Conservation (phyloP, 257 asterid genomes). For the Capsicum chinense region DNA sequence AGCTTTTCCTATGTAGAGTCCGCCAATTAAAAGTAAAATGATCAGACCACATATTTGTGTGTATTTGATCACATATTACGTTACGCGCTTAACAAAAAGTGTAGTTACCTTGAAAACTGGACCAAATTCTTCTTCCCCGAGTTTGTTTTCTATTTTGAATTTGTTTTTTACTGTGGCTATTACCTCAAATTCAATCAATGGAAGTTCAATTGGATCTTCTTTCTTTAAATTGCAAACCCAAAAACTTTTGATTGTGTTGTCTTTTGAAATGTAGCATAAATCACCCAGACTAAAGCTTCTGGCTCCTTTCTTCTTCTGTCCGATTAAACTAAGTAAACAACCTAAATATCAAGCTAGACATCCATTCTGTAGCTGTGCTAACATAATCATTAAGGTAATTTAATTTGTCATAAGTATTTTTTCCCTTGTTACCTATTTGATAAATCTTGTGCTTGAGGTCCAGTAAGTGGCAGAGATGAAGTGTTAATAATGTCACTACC, state of each 20-base stretch:
- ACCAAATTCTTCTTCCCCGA: slow-evolving; percentile 44
- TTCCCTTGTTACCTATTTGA: slow-evolving; percentile 19
- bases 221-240: slow-evolving; percentile 11
- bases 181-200: slow-evolving; percentile 31
- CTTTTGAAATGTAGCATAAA: slow-evolving; percentile 22
- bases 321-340: background rate
- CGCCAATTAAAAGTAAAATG: background rate
- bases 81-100: background rate
- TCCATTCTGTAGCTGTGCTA: background rate
- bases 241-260: slow-evolving; percentile 18
- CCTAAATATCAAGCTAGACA: background rate
- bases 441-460: slow-evolving; percentile 1
- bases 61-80: background rate
- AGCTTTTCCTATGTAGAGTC: slow-evolving; percentile 33
- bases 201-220: slow-evolving; percentile 32
- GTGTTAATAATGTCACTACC: too few species aligned
- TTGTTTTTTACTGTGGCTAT: slow-evolving; percentile 34
- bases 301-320: slow-evolving; percentile 6
- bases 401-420: background rate
- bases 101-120: slow-evolving; percentile 39
- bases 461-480: too few species aligned
- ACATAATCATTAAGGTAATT: background rate
- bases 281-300: background rate
- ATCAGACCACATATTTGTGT: background rate
- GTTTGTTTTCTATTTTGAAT: slow-evolving; percentile 36